phyloP scores from a whole-genome alignment of 2,329 filamentous ascomycete species.

The Sordariomycetes sp. region DNA sequence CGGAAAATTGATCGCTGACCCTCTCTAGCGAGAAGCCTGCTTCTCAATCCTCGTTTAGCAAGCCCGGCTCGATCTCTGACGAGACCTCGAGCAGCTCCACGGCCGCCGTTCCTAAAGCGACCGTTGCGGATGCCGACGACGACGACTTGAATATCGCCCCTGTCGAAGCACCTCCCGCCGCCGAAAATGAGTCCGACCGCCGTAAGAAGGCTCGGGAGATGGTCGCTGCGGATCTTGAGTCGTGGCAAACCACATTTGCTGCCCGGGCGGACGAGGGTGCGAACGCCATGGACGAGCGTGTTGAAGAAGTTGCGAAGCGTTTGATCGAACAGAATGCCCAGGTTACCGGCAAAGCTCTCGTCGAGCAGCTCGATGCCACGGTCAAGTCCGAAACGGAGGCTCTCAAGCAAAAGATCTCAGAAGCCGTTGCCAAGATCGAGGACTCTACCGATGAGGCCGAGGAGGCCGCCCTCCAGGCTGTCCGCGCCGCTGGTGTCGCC shows the following conservation, averaged over 20 bases:
- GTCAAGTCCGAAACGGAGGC: constrained; percentile 52
- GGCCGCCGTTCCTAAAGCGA: constrained; percentile 15
- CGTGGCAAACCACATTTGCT: constrained; percentile 84
- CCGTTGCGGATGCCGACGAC: constrained; percentile 5
- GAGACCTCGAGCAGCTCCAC: constrained; percentile 9
- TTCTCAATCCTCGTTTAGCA: constrained; percentile 22
- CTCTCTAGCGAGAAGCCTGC: too few relatives aligned
- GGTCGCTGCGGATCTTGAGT: constrained; percentile 68
- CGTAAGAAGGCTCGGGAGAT: constrained; percentile 53
- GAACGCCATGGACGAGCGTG: constrained; percentile 60
- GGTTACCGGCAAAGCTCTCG: constrained; percentile 54
- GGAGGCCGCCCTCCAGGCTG: constrained; percentile 35
- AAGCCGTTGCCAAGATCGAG: constrained; percentile 39
- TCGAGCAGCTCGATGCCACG: constrained; percentile 59
- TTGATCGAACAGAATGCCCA: constrained; percentile 57
- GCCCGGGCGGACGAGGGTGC: constrained; percentile 76
- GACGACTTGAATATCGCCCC: constrained; percentile 13
- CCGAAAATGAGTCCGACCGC: constrained; percentile 40
- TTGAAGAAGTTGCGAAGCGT: constrained; percentile 46
- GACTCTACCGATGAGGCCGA: constrained; percentile 30
- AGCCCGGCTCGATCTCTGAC: constrained; percentile 17
- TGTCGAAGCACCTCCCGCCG: constrained; percentile 33
- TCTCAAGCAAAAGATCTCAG: constrained; percentile 59
- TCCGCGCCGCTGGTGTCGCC: constrained; percentile 59
- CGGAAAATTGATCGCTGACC: too few relatives aligned